Percentiles rank a stretch among this genome's conserved stretches.
Evolutionary conservation across 371 early-diverging fungal genomes (phyloP).

Genomic region (Aphelidium insulamus): DNA sequence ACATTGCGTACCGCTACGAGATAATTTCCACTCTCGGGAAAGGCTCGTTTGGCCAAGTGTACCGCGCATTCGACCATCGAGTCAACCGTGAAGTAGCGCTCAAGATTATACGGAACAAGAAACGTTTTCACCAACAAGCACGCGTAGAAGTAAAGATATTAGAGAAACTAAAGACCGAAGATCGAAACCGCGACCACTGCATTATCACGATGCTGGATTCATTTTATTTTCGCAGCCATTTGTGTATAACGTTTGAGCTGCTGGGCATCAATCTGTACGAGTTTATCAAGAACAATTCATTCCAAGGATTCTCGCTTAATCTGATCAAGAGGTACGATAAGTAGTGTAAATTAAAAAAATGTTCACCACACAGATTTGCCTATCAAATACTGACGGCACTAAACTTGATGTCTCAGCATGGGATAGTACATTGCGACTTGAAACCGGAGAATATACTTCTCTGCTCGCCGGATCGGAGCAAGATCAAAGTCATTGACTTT

Average conservation of each 20-base stretch:
- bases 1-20: constrained; percentile 76
- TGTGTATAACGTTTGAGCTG: constrained; percentile 89
- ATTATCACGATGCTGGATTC: constrained; percentile 67
- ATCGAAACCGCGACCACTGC: constrained; percentile 53
- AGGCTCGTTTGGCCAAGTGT: constrained; percentile 95
- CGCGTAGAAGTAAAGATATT: constrained; percentile 83
- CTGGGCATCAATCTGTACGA: constrained; percentile 92
- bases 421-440: constrained; percentile 94
- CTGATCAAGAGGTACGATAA: constrained; percentile 39
- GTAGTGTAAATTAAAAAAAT: background rate
- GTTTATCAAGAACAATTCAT: constrained; percentile 78
- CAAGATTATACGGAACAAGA: constrained; percentile 88
- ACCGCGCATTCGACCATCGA: constrained; percentile 77
- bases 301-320: constrained; percentile 65
- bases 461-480: constrained; percentile 29
- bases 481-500: constrained; percentile 96
- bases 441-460: constrained; percentile 89
- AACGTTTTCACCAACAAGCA: constrained; percentile 84
- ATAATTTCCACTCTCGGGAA: constrained; percentile 70
- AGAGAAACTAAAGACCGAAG: constrained; percentile 37
- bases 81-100: constrained; percentile 68
- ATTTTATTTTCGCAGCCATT: constrained; percentile 79
- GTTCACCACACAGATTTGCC: constrained; percentile 26
- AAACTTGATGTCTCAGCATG: constrained; percentile 35
- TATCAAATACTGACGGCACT: constrained; percentile 70